phyloP scores from a whole-genome alignment of 805 yeast genomes.

The Starmerella cellae region DNA sequence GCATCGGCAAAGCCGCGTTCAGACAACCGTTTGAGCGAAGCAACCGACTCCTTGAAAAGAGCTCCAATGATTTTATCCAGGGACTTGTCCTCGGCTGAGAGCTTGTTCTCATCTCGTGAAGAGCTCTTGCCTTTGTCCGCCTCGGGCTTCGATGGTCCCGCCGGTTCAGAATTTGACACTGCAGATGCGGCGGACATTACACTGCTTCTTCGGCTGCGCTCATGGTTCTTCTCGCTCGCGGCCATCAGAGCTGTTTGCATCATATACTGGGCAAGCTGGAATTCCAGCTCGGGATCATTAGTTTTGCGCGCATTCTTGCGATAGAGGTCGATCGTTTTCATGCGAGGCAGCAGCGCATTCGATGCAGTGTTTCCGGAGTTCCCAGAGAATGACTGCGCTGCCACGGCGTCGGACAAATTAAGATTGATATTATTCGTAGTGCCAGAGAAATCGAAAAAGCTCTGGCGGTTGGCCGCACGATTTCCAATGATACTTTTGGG shows the following conservation, averaged over 20 bases:
- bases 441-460: conserved; percentile 12
- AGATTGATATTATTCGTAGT: conserved; percentile 1
- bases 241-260: conserved; percentile 59
- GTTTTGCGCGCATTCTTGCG: conserved; percentile 72
- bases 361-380: conserved; percentile 9
- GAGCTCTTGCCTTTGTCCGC: background rate
- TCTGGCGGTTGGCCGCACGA: conserved; percentile 7
- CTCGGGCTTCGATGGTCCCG: background rate
- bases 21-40: conserved; percentile 53
- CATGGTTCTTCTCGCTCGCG: background rate
- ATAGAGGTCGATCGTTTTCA: conserved; percentile 77
- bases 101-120: background rate
- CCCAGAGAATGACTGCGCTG: background rate
- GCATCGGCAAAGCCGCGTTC: conserved; percentile 80
- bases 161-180: background rate
- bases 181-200: background rate
- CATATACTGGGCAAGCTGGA: conserved; percentile 84
- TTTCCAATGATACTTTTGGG: conserved; percentile 1
- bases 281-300: conserved; percentile 73
- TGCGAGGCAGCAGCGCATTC: conserved; percentile 47
- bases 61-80: conserved; percentile 25
- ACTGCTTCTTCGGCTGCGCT: background rate
- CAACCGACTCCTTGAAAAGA: conserved; percentile 63
- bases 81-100: background rate
- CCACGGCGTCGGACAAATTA: conserved; percentile 4